A percentile compares a stretch with the other conserved stretches of the same genome.
Evolutionary conservation across 306 rosid species (phyloP).

Genomic region (Senna siamea): DNA sequence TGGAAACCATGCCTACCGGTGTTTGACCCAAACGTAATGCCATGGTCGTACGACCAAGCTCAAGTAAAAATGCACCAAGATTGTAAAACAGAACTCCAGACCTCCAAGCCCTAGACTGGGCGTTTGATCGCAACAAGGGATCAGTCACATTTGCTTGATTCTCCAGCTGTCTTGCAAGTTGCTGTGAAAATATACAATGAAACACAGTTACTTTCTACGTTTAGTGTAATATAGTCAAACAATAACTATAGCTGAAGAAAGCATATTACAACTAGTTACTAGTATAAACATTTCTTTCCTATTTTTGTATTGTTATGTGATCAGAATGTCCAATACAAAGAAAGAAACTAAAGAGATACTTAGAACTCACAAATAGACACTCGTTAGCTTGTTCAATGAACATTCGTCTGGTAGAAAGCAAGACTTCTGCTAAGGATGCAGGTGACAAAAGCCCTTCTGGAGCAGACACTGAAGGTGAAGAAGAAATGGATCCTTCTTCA

Average conservation of each 20-base stretch:
- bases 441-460: conserved; percentile 73
- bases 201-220: conserved; percentile 27
- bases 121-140: conserved; percentile 57
- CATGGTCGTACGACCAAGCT: conserved; percentile 96
- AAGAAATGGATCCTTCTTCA: conserved; percentile 57
- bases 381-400: conserved; percentile 72
- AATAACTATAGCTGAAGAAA: conserved; percentile 26
- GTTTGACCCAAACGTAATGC: conserved; percentile 87
- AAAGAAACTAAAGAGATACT: conserved; percentile 32
- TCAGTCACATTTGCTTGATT: conserved; percentile 77
- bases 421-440: conserved; percentile 84
- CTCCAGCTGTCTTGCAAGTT: conserved; percentile 78
- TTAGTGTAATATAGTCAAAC: conserved; percentile 33
- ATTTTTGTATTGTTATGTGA: conserved; percentile 12
- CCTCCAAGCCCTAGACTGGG: conserved; percentile 69
- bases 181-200: conserved; percentile 57
- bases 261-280: background rate
- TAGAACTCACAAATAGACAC: conserved; percentile 70
- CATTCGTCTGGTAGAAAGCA: conserved; percentile 77
- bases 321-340: conserved; percentile 28
- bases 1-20: conserved; percentile 63
- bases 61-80: conserved; percentile 90
- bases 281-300: conserved; percentile 7
- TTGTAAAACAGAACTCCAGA: conserved; percentile 73
- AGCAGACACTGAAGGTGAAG: conserved; percentile 47